Percentiles rank a stretch among this genome's conserved stretches.
Evolutionary conservation across 768 basidiomycete genomes (phyloP).

Genomic region (Dioszegia crocea): DNA sequence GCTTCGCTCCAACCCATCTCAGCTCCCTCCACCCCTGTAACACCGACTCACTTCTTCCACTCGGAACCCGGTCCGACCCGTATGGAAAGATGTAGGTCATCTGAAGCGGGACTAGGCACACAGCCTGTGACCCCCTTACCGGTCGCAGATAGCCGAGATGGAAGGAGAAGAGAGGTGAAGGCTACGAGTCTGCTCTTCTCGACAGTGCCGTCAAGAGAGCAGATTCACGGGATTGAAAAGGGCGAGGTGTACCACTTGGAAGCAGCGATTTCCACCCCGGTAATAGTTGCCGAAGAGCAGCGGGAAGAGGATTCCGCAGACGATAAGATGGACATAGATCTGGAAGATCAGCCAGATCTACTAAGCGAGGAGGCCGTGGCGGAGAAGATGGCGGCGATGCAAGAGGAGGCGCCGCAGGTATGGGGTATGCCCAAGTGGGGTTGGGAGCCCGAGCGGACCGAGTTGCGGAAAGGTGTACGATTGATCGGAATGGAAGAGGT

Average conservation of each 20-base stretch:
- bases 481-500: slow-evolving; percentile 40
- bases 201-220: slow-evolving; percentile 8
- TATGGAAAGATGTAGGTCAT: slow-evolving; percentile 39
- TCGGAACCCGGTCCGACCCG: slow-evolving; percentile 8
- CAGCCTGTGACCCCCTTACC: neutral
- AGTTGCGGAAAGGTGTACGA: slow-evolving; percentile 37
- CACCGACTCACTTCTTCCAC: slow-evolving; percentile 26
- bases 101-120: slow-evolving; percentile 26
- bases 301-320: slow-evolving; percentile 4
- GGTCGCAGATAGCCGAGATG: slow-evolving; percentile 13
- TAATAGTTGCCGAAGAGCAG: neutral
- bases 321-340: slow-evolving; percentile 35
- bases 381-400: slow-evolving; percentile 12
- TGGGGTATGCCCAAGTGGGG: slow-evolving; percentile 47
- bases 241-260: slow-evolving; percentile 21
- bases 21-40: slow-evolving; percentile 41
- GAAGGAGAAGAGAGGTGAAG: slow-evolving; percentile 28
- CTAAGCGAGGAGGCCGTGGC: slow-evolving; percentile 6
- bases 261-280: neutral
- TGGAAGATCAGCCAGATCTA: slow-evolving; percentile 7
- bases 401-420: slow-evolving; percentile 19
- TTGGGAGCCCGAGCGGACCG: slow-evolving; percentile 33
- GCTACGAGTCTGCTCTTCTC: slow-evolving; percentile 31
- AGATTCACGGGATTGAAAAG: slow-evolving; percentile 13
- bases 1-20: slow-evolving; percentile 28